Percentiles rank a stretch among this genome's conserved stretches.
Conservation (phyloP, 371 early-diverging fungal species). For the Zopfochytrium polystomum region DNA sequence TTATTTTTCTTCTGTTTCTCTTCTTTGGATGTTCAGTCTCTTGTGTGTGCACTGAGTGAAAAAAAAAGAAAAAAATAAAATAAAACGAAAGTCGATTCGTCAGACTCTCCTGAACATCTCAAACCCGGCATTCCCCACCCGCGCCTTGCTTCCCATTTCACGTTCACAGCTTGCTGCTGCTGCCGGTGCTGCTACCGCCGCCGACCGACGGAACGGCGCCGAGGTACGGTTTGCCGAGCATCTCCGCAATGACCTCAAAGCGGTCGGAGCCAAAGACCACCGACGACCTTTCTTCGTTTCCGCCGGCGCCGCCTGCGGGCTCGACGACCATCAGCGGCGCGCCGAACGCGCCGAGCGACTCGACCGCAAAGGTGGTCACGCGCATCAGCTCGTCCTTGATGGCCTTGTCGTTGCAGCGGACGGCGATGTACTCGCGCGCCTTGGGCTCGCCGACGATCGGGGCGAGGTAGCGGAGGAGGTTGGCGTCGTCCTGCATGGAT, state of each 20-base stretch:
- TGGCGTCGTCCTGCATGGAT: slow-evolving; percentile 9
- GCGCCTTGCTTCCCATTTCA: too few relatives aligned
- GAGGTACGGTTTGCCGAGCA: slow-evolving; percentile 19
- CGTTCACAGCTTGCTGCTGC: slow-evolving; percentile 1
- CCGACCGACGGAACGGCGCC: slow-evolving; percentile 19
- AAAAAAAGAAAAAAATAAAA: too few relatives aligned
- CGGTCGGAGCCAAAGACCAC: slow-evolving; percentile 33
- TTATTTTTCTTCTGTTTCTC: too few relatives aligned
- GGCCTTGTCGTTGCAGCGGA: not conserved
- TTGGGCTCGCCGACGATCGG: slow-evolving; percentile 13
- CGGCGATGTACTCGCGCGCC: slow-evolving; percentile 4
- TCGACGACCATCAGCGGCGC: slow-evolving; percentile 31
- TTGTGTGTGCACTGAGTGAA: too few relatives aligned
- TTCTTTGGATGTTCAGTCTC: too few relatives aligned
- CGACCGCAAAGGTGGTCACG: slow-evolving; percentile 18
- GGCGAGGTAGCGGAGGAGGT: slow-evolving; percentile 15
- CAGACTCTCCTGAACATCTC: too few relatives aligned
- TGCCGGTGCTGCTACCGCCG: too few relatives aligned
- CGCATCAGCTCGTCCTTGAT: slow-evolving; percentile 22
- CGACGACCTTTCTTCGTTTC: slow-evolving; percentile 2
- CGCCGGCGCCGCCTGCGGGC: slow-evolving; percentile 12
- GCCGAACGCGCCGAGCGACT: slow-evolving; percentile 31
- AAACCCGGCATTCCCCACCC: too few relatives aligned
- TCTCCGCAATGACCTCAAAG: slow-evolving; percentile 26
- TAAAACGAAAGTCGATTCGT: too few relatives aligned